Evolutionary conservation across 495 filamentous ascomycete genomes (phyloP).

Genomic region (Daldinia decipiens): DNA sequence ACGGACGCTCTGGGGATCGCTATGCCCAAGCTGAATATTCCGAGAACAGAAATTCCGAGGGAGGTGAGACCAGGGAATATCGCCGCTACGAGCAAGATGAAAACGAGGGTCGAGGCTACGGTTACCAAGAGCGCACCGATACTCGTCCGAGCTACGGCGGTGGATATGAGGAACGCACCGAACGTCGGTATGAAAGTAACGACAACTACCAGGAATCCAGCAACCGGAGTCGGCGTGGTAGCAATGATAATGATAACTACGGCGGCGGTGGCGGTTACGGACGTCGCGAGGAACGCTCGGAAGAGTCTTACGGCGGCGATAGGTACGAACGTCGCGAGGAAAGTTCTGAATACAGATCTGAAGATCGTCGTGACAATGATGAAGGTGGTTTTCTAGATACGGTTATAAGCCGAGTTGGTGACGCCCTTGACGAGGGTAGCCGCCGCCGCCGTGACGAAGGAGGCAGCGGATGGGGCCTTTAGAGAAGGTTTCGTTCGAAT

Average conservation of each 20-base stretch:
- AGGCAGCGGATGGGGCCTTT: constrained; percentile 36
- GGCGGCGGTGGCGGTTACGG: constrained; percentile 23
- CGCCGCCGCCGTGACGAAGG: constrained; percentile 40
- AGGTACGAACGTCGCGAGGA: constrained; percentile 33
- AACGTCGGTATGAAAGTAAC: constrained; percentile 49
- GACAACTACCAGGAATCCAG: constrained; percentile 44
- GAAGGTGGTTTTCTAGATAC: constrained; percentile 42
- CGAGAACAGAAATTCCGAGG: constrained; percentile 55
- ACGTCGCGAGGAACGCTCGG: constrained; percentile 30
- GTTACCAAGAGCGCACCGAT: constrained; percentile 49
- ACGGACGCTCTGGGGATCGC: constrained; percentile 55
- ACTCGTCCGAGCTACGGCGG: constrained; percentile 43
- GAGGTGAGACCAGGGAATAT: constrained; percentile 59
- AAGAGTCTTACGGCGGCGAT: constrained; percentile 12
- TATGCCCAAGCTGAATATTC: constrained; percentile 61
- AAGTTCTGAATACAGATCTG: constrained; percentile 19
- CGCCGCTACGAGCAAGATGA: constrained; percentile 54
- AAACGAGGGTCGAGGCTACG: constrained; percentile 49
- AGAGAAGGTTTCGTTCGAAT: constrained; percentile 12
- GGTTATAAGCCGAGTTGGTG: constrained; percentile 41
- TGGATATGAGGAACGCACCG: constrained; percentile 51
- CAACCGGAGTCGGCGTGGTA: constrained; percentile 28
- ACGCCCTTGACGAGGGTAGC: constrained; percentile 41
- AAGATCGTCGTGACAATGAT: constrained; percentile 33
- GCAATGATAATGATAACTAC: constrained; percentile 36